Evolutionary conservation across 2,329 filamentous ascomycete species (phyloP), one percentile per base, ranked within the genome.

Genomic region (Endocalyx cinctus): DNA sequence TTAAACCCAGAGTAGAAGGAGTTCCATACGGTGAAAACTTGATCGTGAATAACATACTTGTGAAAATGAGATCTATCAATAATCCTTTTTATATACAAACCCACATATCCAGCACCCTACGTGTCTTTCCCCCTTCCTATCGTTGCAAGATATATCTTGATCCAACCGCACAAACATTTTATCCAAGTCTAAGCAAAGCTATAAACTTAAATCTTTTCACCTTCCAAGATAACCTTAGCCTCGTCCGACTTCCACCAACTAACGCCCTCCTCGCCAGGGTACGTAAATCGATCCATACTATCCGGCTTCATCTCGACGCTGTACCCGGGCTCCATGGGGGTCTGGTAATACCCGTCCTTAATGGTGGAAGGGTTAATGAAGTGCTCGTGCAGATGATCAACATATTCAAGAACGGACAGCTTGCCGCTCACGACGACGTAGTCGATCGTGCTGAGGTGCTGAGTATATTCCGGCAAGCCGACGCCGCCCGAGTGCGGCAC

Each of bases 361-460:
- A 95, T 87, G 36, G 82, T 74, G 3, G 79, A 75, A 1, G 88
- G 88, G 60, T 94, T 75, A 54, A 87, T 67, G 59, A 95, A 95
- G 65, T 95, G 88, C 72, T 95, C 88, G 62, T 95, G 89, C 53
- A 95, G 64, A 62, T 94, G 87, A 58, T 95, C 88, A 16, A 95
- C 87, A 61, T 89, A 95, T 69, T 96, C 89, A 37, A 95, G 67
- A 29, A 95, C 77, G 16, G 80, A 86, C 55, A 79, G 74, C 70
- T 88, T 85, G 13, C 85, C 88, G 41, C 74, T 83, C 2, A 95
- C 87, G 27, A 82, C 83, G 4, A 95, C 85, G 51, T 95, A 95
- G 63, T 96, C 89, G 47, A 96, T 92, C 11, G 87, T 94, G 62
- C 80, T 87, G 41, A 95, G 64, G 63, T 95, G 88, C 68, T 94